phyloP scores from a whole-genome alignment of 768 basidiomycete species.

The Hirschioporus abietinus region DNA sequence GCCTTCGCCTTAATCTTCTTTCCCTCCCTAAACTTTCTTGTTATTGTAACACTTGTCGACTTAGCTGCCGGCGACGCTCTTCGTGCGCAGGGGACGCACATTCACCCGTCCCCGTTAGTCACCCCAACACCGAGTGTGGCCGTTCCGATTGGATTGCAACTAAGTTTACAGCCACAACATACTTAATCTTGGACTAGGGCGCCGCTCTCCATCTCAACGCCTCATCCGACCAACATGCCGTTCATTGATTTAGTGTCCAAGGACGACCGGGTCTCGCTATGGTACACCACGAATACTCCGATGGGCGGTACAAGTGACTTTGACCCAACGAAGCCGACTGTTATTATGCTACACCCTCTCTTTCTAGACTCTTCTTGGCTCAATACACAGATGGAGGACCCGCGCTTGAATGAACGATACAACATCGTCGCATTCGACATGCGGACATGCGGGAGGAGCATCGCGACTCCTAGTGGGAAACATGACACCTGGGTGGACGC shows the following conservation, averaged over 20 bases:
- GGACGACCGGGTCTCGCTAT: constrained; percentile 66
- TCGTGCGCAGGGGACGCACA: not conserved
- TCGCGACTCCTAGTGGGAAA: constrained; percentile 43
- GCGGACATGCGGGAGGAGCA: constrained; percentile 56
- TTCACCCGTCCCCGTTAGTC: not conserved
- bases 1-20: not conserved
- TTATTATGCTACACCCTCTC: constrained; percentile 63
- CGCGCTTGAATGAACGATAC: constrained; percentile 48
- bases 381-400: constrained; percentile 60
- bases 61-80: not conserved
- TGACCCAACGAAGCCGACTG: constrained; percentile 56
- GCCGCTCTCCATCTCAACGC: not conserved
- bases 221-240: constrained; percentile 41
- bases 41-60: not conserved
- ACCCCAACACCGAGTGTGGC: not conserved
- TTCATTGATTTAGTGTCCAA: constrained; percentile 57
- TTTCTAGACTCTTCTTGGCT: constrained; percentile 70
- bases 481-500: constrained; percentile 78
- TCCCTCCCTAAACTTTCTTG: not conserved
- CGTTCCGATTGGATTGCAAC: not conserved
- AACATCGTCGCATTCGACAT: constrained; percentile 77
- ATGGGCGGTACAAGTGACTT: constrained; percentile 61
- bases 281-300: constrained; percentile 62
- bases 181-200: not conserved
- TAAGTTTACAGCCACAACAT: not conserved